Evolutionary conservation across 2,329 filamentous ascomycete genomes (phyloP).

Genomic region (Trichoderma sp.): DNA sequence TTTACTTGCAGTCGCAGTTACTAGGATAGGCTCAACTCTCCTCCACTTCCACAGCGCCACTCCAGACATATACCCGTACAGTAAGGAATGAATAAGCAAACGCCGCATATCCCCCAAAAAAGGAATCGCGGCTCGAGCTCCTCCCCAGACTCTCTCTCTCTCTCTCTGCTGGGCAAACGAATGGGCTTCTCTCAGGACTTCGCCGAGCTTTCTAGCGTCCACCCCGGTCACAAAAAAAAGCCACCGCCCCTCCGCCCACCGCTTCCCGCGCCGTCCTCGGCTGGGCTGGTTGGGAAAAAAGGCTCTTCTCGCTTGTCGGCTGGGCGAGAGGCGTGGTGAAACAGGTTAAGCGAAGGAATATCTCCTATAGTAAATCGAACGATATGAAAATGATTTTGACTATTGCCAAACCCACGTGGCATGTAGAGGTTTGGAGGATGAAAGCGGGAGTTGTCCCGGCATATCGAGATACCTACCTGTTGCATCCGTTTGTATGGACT

Average conservation of each 20-base stretch:
- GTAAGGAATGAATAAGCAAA: background rate
- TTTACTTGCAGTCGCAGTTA: background rate
- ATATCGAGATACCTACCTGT: background rate
- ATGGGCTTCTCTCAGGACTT: constrained; percentile 1
- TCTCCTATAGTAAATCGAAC: background rate
- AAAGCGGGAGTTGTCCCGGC: background rate
- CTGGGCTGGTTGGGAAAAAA: background rate
- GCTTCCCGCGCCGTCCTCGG: constrained; percentile 14
- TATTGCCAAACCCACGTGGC: background rate
- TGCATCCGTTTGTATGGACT: background rate
- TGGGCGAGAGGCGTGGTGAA: background rate
- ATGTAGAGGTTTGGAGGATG: background rate
- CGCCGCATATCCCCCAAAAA: background rate
- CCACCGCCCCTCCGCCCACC: background rate
- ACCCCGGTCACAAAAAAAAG: background rate
- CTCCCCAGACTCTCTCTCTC: background rate
- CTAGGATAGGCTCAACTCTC: background rate
- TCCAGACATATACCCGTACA: background rate
- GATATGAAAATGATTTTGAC: background rate
- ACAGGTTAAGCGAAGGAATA: background rate
- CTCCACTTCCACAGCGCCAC: background rate
- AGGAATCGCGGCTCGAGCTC: constrained; percentile 5
- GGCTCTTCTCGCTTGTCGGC: background rate
- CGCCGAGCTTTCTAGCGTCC: constrained; percentile 21
- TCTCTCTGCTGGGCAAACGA: background rate